These are phyloP conservation scores for Syzygium syzygioides DNA, from an alignment of 441 rosid species.

Conservation along the genomic window DNA sequence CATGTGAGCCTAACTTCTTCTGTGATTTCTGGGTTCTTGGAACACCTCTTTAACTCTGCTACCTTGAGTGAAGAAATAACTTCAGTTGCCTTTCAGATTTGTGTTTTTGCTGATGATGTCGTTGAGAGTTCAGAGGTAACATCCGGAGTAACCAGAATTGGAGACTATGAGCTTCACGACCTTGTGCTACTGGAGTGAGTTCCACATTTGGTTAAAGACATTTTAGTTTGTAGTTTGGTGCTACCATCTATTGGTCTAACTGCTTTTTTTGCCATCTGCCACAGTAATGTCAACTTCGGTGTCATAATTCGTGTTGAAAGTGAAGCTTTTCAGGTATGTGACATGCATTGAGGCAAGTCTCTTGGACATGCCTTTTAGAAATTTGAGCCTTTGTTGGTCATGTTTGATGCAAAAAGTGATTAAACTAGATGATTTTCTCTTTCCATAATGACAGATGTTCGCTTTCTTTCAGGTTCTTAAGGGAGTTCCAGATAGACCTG, in stretches of 20 bases:
- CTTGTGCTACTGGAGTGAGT: constrained; percentile 93
- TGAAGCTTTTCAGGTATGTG: constrained; percentile 86
- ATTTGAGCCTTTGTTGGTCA: not conserved
- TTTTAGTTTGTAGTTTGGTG: not conserved
- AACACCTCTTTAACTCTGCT: not conserved
- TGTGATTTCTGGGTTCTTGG: not conserved
- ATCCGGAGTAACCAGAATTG: constrained; percentile 85
- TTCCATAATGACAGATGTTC: not conserved
- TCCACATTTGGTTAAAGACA: not conserved
- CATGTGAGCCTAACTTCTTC: constrained; percentile 46
- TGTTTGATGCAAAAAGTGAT: not conserved
- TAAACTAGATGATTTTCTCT: not conserved
- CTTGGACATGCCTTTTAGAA: not conserved
- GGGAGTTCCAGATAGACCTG: constrained; percentile 95
- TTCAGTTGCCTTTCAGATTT: constrained; percentile 42
- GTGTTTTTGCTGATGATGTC: constrained; percentile 94
- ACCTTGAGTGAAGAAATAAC: not conserved
- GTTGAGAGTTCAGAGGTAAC: constrained; percentile 98
- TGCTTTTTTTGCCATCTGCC: constrained; percentile 14
- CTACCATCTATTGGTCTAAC: constrained; percentile 1
- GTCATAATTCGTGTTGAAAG: constrained; percentile 93
- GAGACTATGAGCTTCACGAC: constrained; percentile 95
- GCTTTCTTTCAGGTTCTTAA: constrained; percentile 64
- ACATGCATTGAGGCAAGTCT: not conserved
- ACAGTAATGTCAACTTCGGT: constrained; percentile 86